phyloP scores from a whole-genome alignment of 768 basidiomycete species.

The Boletellus ananiceps region DNA sequence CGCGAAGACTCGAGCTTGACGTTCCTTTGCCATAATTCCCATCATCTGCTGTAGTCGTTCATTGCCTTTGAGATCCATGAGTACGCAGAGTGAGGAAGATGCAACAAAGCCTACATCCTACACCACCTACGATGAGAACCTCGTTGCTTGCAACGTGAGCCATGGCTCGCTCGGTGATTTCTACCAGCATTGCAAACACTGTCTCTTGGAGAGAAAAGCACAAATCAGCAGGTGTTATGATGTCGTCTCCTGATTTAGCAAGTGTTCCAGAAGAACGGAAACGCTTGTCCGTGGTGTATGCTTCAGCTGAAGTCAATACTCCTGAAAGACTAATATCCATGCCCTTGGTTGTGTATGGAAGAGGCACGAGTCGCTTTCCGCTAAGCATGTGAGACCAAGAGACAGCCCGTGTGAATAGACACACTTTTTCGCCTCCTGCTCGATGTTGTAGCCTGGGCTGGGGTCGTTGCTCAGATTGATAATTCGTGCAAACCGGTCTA shows the following conservation, averaged over 20 bases:
- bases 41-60: conserved; percentile 96
- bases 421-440: conserved; percentile 89
- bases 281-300: conserved; percentile 83
- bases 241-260: conserved; percentile 46
- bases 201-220: conserved; percentile 98
- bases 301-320: conserved; percentile 82
- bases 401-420: conserved; percentile 1
- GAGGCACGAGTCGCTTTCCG: conserved; percentile 73
- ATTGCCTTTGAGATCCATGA: conserved; percentile 58
- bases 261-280: conserved; percentile 50
- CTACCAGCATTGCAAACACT: conserved; percentile 96
- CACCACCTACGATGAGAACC: conserved; percentile 95
- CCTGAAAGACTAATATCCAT: conserved; percentile 99
- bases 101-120: conserved; percentile 76
- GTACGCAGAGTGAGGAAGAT: neutral
- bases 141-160: conserved; percentile 96
- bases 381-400: conserved; percentile 36
- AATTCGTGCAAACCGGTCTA: conserved; percentile 94
- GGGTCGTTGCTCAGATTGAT: conserved; percentile 95
- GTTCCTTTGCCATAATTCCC: conserved; percentile 92
- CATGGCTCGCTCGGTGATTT: conserved; percentile 99
- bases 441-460: conserved; percentile 94
- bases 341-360: conserved; percentile 96
- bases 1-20: conserved; percentile 86
- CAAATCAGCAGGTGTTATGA: conserved; percentile 91